A percentile compares a stretch with the other conserved stretches of the same genome.
Conservation (phyloP, 2,329 filamentous ascomycete genomes). For the Macroventuria anomochaeta region DNA sequence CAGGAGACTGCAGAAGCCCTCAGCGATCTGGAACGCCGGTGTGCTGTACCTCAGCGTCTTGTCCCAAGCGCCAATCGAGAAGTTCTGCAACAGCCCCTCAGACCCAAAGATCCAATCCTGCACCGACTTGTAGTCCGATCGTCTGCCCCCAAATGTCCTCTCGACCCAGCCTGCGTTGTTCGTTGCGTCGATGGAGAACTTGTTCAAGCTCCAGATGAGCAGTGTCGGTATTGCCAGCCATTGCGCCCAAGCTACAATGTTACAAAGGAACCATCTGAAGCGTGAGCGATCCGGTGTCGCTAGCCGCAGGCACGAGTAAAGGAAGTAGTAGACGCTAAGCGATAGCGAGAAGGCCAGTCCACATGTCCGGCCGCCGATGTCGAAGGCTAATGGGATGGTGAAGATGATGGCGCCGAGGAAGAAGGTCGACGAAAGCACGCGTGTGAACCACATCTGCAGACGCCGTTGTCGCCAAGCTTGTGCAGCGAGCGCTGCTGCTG, state of each 20-base stretch:
- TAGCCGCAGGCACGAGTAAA: constrained; percentile 81
- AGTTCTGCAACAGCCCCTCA: constrained; percentile 78
- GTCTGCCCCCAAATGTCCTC: constrained; percentile 73
- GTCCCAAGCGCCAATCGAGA: constrained; percentile 87
- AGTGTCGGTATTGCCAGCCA: constrained; percentile 85
- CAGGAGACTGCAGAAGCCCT: constrained; percentile 94
- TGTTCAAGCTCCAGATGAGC: constrained; percentile 93
- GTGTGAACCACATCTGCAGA: constrained; percentile 81
- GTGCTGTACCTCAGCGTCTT: constrained; percentile 87
- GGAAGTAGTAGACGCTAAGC: constrained; percentile 87
- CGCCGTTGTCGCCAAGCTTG: constrained; percentile 55
- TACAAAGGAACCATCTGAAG: constrained; percentile 73
- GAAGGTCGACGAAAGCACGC: constrained; percentile 77
- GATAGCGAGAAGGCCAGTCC: constrained; percentile 92
- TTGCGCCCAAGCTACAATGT: constrained; percentile 76
- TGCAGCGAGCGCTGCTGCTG: constrained; percentile 41
- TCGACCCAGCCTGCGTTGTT: constrained; percentile 77
- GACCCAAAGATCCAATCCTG: constrained; percentile 88
- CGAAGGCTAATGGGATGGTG: constrained; percentile 95
- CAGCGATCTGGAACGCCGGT: constrained; percentile 89
- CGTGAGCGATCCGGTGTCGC: constrained; percentile 79
- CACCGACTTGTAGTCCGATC: constrained; percentile 69
- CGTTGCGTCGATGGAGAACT: constrained; percentile 90
- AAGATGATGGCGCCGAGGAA: constrained; percentile 94
- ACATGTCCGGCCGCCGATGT: constrained; percentile 93